Base-by-base conservation (phyloP, 805 yeast genomes). In the Starmerella lactis-condensi region DNA sequence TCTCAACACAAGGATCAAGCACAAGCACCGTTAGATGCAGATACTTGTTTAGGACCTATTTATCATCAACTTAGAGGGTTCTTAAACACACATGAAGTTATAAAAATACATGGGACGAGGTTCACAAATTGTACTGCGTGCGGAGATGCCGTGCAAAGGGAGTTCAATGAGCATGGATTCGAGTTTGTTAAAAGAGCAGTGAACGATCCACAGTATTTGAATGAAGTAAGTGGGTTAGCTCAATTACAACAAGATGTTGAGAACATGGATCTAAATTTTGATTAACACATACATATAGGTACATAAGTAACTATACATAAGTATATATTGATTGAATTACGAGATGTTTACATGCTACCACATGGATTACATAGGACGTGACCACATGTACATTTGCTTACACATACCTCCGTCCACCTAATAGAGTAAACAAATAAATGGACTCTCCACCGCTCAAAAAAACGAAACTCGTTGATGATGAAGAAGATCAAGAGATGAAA, bases 31-130 rank as follows among this genome's bases (percentile, higher is more conserved):
- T 64, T 41, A n/a, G 32, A 44, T 10, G 52, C 43, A 5, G 44
- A 46, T 10, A 57, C 65, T 1, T 52, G 65, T 1, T 53, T 85
- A 16, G 93, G 95, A 0, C 66, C 64, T 2, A 53, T 72, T 2
- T 92, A 94, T 0, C 98, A 85, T 52, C 98, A 91, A 50, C 59
- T 89, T 15, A 61, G 99, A 37, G 98, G 96, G 1, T 85, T 74
- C 47, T 53, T 91, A 21, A 69, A 66, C 42, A 63, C 62, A 29
- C 79, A 73, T 43, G 65, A 65, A 28, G 71, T 69, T 11, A 48
- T 74, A 35, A 74, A 71, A 42, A 58, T 83, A 15, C 59, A 61
- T 36, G 75, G 92, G 0, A 78, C 78, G 2, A 70, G 72, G 19
- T 91, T 76, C 54, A 58, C 62, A 23, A 61, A 67, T 43, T 89